These are phyloP conservation scores for Zelonia costaricensis DNA, from an alignment of 208 protist genomes.

Conservation along the genomic window DNA sequence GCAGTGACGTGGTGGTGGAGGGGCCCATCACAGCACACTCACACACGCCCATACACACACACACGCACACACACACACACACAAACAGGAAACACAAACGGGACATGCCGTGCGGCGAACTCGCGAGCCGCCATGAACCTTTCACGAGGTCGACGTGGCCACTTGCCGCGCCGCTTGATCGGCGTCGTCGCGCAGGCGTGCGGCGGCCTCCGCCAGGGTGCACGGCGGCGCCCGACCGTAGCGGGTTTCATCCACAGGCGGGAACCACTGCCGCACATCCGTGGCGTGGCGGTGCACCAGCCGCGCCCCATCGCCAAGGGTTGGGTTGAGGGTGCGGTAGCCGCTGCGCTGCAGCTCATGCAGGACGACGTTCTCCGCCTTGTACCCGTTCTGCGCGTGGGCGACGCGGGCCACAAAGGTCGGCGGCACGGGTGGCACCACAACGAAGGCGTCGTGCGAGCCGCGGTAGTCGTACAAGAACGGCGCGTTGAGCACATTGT, in stretches of 20 bases:
- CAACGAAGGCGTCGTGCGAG: conserved; percentile 87
- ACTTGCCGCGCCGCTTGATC: too few species aligned
- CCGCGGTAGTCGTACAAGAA: conserved; percentile 82
- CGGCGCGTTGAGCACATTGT: conserved; percentile 34
- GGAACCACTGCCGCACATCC: conserved; percentile 86
- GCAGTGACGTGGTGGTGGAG: too few species aligned
- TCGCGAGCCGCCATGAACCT: not conserved
- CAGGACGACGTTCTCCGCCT: conserved; percentile 88
- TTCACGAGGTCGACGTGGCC: too few species aligned
- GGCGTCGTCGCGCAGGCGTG: conserved; percentile 8
- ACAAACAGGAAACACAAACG: not conserved
- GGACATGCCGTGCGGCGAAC: not conserved
- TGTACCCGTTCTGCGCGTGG: conserved; percentile 87
- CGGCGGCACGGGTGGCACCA: conserved; percentile 51
- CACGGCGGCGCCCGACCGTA: conserved; percentile 52
- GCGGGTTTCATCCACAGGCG: conserved; percentile 64
- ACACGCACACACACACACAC: too few species aligned
- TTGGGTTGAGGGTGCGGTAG: conserved; percentile 73
- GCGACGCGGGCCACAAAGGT: conserved; percentile 43
- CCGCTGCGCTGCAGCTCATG: conserved; percentile 66
- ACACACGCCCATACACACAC: too few species aligned
- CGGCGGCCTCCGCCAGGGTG: conserved; percentile 46
- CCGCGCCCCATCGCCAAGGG: conserved; percentile 40
- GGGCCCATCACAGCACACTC: too few species aligned
- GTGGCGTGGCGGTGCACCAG: conserved; percentile 74